Evolutionary conservation across 2,329 filamentous ascomycete genomes (phyloP).

Genomic region (Graphilbum sp.): DNA sequence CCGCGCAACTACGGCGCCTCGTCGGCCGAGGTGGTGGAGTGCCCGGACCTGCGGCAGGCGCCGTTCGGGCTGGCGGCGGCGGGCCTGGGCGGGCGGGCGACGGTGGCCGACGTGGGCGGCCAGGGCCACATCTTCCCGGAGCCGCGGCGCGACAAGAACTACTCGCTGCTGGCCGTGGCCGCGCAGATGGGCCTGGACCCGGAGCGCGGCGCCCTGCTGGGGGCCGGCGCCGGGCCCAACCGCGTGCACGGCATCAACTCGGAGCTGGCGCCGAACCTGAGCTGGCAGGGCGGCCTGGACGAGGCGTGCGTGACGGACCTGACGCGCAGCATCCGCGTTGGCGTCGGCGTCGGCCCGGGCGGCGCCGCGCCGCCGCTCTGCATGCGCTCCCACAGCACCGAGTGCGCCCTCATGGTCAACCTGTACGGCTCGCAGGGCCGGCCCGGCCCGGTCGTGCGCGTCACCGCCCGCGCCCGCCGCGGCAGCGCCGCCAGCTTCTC

Average conservation of each 20-base stretch:
- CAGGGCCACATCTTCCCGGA: constrained; percentile 22
- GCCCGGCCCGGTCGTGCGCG: constrained; percentile 18
- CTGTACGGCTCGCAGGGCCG: constrained; percentile 20
- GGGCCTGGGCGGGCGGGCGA: constrained; percentile 22
- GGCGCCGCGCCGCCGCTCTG: constrained; percentile 9
- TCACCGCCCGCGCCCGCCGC: constrained; percentile 16
- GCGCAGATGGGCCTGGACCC: constrained; percentile 19
- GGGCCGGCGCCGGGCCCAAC: constrained; percentile 26
- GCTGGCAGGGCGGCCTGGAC: constrained; percentile 11
- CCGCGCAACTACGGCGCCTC: background rate
- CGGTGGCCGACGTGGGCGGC: constrained; percentile 27
- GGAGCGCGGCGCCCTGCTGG: constrained; percentile 18
- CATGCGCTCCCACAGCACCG: constrained; percentile 4
- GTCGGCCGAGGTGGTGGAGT: constrained; percentile 4
- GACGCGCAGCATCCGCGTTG: constrained; percentile 11
- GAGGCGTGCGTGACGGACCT: constrained; percentile 12
- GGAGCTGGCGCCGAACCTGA: constrained; percentile 23
- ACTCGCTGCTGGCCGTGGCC: constrained; percentile 16
- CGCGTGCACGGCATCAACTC: constrained; percentile 23
- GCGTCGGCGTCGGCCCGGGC: constrained; percentile 11
- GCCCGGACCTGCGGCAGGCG: constrained; percentile 19
- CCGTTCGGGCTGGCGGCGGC: constrained; percentile 21
- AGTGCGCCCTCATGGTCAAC: constrained; percentile 26
- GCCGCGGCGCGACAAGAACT: constrained; percentile 19
- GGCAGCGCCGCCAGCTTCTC: constrained; percentile 17